These are phyloP conservation scores for Salix arbutifolia DNA, from an alignment of 345 rosid genomes.

Conservation along the genomic window DNA sequence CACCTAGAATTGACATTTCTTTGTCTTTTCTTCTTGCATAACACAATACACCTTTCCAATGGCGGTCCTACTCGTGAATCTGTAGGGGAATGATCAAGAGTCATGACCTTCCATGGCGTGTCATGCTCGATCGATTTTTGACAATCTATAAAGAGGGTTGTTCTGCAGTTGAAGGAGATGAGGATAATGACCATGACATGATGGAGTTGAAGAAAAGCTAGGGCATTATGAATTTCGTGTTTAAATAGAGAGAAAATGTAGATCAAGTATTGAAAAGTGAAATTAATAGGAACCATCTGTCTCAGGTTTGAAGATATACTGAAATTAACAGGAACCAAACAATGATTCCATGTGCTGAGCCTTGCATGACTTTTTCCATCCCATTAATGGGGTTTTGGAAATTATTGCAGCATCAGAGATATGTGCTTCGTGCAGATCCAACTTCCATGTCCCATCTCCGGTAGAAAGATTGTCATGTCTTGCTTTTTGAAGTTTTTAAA, in stretches of 20 bases:
- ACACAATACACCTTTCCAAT: background rate
- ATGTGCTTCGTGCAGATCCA: background rate
- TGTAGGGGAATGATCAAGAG: background rate
- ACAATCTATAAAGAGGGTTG: background rate
- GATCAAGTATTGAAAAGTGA: background rate
- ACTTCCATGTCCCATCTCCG: background rate
- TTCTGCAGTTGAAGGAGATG: background rate
- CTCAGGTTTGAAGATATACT: background rate
- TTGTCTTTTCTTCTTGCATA: background rate
- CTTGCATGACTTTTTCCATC: background rate
- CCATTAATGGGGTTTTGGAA: background rate
- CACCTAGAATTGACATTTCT: background rate
- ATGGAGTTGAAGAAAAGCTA: background rate
- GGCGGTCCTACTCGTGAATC: background rate
- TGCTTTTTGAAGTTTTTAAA: background rate
- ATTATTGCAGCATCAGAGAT: background rate
- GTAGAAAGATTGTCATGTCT: constrained; percentile 6
- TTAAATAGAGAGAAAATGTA: background rate
- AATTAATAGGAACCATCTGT: background rate
- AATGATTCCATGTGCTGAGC: constrained; percentile 5
- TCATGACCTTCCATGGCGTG: background rate
- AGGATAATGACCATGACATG: background rate
- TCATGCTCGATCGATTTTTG: background rate
- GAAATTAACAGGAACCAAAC: background rate
- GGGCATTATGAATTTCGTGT: background rate